A percentile compares a stretch with the other conserved stretches of the same genome.
These are phyloP conservation scores for Cystoderma amianthinum DNA, from an alignment of 768 basidiomycete species.

Conservation along the genomic window DNA sequence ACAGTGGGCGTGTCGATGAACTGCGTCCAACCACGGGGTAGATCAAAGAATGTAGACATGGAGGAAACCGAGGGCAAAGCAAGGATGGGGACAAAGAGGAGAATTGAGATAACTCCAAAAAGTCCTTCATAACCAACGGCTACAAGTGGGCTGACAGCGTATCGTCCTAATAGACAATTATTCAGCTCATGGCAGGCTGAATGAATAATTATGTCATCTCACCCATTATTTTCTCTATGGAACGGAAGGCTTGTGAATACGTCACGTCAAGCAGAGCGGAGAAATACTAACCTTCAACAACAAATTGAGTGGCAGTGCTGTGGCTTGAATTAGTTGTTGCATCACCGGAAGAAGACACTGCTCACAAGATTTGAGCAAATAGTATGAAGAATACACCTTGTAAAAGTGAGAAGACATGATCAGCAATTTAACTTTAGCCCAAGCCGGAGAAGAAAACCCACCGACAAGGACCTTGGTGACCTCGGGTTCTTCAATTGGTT, in stretches of 20 bases:
- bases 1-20: constrained; percentile 75
- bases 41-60: constrained; percentile 74
- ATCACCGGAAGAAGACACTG: constrained; percentile 12
- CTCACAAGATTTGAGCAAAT: constrained; percentile 93
- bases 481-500: constrained; percentile 49
- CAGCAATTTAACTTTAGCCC: constrained; percentile 11
- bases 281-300: constrained; percentile 58
- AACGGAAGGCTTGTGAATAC: background rate
- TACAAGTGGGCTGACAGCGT: constrained; percentile 81
- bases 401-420: constrained; percentile 1
- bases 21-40: constrained; percentile 84
- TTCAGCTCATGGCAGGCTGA: background rate
- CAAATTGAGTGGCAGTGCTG: constrained; percentile 89
- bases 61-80: constrained; percentile 61
- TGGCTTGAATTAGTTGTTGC: constrained; percentile 3
- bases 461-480: constrained; percentile 71
- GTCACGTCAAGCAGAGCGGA: constrained; percentile 5
- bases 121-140: constrained; percentile 95
- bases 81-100: constrained; percentile 76
- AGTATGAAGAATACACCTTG: constrained; percentile 88
- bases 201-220: constrained; percentile 8
- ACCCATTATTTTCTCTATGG: constrained; percentile 83
- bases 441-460: constrained; percentile 22
- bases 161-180: constrained; percentile 34
- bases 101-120: constrained; percentile 78